Evolutionary conservation across 2,329 filamentous ascomycete genomes (phyloP).

Genomic region (Helminthosporium solani): DNA sequence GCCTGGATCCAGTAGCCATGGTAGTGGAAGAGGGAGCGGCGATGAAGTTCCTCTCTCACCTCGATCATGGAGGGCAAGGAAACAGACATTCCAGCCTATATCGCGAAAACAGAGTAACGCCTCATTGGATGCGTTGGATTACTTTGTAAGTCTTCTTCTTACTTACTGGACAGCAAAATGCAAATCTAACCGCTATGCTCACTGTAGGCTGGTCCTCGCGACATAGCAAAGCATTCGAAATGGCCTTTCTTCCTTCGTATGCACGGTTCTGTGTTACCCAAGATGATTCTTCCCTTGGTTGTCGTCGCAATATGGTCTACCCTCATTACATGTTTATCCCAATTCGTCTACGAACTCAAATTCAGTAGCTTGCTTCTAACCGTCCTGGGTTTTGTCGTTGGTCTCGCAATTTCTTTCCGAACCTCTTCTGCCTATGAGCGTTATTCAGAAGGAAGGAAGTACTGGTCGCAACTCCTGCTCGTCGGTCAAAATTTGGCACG

Average conservation of each 20-base stretch:
- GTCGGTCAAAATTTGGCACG: slow-evolving; percentile 62
- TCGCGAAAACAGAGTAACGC: slow-evolving; percentile 31
- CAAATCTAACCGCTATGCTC: slow-evolving; percentile 3
- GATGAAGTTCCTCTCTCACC: slow-evolving; percentile 30
- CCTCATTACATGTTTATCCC: slow-evolving; percentile 55
- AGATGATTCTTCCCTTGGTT: slow-evolving; percentile 68
- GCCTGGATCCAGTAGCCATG: slow-evolving; percentile 17
- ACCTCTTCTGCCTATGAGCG: slow-evolving; percentile 77
- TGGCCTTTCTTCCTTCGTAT: slow-evolving; percentile 74
- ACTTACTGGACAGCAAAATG: slow-evolving; percentile 8
- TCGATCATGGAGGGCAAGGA: slow-evolving; percentile 34
- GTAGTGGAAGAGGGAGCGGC: slow-evolving; percentile 10
- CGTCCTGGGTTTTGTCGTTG: slow-evolving; percentile 78
- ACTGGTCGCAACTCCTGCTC: slow-evolving; percentile 60
- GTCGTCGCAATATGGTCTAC: slow-evolving; percentile 67
- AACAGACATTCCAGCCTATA: slow-evolving; percentile 27
- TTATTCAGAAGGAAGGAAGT: slow-evolving; percentile 60
- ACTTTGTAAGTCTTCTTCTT: slow-evolving; percentile 53
- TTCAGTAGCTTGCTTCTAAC: slow-evolving; percentile 71
- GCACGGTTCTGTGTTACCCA: slow-evolving; percentile 72
- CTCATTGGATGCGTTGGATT: slow-evolving; percentile 55
- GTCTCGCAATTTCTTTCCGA: slow-evolving; percentile 74
- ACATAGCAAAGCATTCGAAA: slow-evolving; percentile 73
- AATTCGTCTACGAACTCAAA: slow-evolving; percentile 51
- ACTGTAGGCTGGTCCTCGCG: slow-evolving; percentile 58